Evolutionary conservation across 2,329 filamentous ascomycete species (phyloP).

Genomic region (Zymoseptoria ardabiliae): DNA sequence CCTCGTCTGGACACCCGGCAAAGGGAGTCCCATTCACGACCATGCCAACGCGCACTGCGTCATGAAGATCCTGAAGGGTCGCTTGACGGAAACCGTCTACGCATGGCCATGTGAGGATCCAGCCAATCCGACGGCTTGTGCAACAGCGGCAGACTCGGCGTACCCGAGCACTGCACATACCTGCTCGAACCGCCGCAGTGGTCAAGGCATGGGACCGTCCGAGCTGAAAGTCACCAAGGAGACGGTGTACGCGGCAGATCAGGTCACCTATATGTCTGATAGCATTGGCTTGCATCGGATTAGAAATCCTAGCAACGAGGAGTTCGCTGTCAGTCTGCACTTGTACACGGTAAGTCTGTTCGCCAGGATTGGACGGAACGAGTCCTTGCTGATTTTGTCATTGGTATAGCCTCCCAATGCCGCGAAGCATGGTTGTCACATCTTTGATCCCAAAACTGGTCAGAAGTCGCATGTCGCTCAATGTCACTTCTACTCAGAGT

Average conservation of each 20-base stretch:
- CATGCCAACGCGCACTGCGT: constrained; percentile 74
- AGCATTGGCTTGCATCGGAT: constrained; percentile 78
- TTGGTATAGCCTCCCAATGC: constrained; percentile 79
- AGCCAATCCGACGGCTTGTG: constrained; percentile 26
- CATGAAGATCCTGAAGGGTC: constrained; percentile 79
- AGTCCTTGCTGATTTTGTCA: constrained; percentile 1
- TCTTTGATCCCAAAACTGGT: constrained; percentile 72
- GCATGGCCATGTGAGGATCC: constrained; percentile 53
- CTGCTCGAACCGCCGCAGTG: constrained; percentile 32
- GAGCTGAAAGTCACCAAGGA: constrained; percentile 34
- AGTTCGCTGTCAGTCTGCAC: constrained; percentile 79
- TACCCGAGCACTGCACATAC: constrained; percentile 23
- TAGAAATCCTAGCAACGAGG: constrained; percentile 61
- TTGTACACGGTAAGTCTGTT: constrained; percentile 40
- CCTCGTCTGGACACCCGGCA: constrained; percentile 81
- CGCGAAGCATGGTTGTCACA: constrained; percentile 69
- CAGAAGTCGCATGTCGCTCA: constrained; percentile 64
- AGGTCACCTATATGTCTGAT: constrained; percentile 87
- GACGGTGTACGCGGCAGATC: constrained; percentile 60
- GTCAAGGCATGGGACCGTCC: constrained; percentile 26
- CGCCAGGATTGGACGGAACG: background rate
- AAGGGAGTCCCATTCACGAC: constrained; percentile 79
- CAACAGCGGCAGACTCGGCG: constrained; percentile 19
- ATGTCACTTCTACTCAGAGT: constrained; percentile 63
- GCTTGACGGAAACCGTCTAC: constrained; percentile 74